Conservation (phyloP, 2,329 filamentous ascomycete genomes). For the Gyromitra esculenta region DNA sequence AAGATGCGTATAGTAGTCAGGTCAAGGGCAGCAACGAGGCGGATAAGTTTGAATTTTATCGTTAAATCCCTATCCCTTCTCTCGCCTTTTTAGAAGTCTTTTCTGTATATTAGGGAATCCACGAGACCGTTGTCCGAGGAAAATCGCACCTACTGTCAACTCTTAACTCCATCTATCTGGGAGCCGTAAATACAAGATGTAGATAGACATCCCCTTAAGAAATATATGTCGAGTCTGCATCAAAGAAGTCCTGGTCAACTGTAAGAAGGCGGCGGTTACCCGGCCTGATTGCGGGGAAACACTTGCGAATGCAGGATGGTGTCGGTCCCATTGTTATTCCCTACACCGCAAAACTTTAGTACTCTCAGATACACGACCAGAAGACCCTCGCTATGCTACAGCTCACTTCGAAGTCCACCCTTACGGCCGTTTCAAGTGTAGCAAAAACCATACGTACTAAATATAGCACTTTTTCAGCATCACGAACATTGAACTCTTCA, state of each 20-base stretch:
- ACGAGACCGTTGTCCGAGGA: constrained; percentile 31
- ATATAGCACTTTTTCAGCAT: constrained; percentile 20
- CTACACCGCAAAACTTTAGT: not conserved
- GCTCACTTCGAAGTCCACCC: constrained; percentile 26
- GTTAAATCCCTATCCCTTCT: constrained; percentile 52
- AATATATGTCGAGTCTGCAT: not conserved
- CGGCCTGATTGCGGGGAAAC: constrained; percentile 10
- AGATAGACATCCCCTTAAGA: not conserved
- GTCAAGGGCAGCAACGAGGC: constrained; percentile 83
- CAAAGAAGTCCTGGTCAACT: not conserved
- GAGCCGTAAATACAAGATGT: constrained; percentile 1
- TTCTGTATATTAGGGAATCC: constrained; percentile 46
- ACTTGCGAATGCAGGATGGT: not conserved
- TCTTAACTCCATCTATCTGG: not conserved
- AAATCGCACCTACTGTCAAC: constrained; percentile 16
- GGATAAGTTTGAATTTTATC: constrained; percentile 63
- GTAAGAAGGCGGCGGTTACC: constrained; percentile 23
- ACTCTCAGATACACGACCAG: not conserved
- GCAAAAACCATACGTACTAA: constrained; percentile 28
- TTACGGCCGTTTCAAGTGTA: constrained; percentile 12
- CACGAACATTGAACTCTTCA: constrained; percentile 13
- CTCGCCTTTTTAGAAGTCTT: constrained; percentile 27
- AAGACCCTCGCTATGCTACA: constrained; percentile 39
- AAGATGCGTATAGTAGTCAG: constrained; percentile 96
- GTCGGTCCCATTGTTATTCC: not conserved